Evolutionary conservation across 768 basidiomycete species (phyloP), one percentile per base, ranked within the genome.

Genomic region (Macrolepiota albuminosa): DNA sequence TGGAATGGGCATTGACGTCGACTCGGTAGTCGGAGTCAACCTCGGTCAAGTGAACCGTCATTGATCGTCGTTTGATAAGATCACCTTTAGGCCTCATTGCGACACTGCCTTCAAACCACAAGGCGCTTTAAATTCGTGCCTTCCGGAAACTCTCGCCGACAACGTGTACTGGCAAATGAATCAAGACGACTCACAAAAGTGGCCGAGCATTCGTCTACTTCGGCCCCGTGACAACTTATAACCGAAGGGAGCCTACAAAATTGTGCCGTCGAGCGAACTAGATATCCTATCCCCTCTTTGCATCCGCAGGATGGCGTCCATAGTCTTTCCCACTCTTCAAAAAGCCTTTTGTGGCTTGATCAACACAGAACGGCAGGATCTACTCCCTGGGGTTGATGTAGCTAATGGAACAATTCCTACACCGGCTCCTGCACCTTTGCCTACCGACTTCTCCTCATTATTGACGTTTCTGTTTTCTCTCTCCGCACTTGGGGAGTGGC

Each of bases 1-100:
- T 50, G 87, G 78, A 51, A 90, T 69, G 11, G 87, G 76, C 89
- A 89, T 91, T 46, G 57, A 63, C 9, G 56, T 43, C 13, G 29
- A n/a, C 21, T 21, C 21, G 7, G 31, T 16, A 26, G 21, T n/a
- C n/a, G 21, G 21, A 21, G 21, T 21, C 21, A 21, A 21, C 21
- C 21, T 21, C 21, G 50, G 26, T 48, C 46, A 47, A 47, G 42
- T 42, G 46, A 10, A 16, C 18, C 46, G 46, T 49, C 48, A 51
- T 13, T 10, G 48, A 50, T 50, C 31, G 34, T 51, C 48, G 16
- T 9, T 24, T 14, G 46, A 47, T 47, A 47, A 47, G 26, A 48
- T 48, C 9, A 21, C 9, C 9, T 43, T 8, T 42, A 0, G 3
- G 49, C 49, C 49, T 50, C 49, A 34, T 36, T 51, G n/a, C 34